Evolutionary conservation across 2,329 filamentous ascomycete species (phyloP), one percentile per base, ranked within the genome.

Genomic region (Aspergillus cejpii): DNA sequence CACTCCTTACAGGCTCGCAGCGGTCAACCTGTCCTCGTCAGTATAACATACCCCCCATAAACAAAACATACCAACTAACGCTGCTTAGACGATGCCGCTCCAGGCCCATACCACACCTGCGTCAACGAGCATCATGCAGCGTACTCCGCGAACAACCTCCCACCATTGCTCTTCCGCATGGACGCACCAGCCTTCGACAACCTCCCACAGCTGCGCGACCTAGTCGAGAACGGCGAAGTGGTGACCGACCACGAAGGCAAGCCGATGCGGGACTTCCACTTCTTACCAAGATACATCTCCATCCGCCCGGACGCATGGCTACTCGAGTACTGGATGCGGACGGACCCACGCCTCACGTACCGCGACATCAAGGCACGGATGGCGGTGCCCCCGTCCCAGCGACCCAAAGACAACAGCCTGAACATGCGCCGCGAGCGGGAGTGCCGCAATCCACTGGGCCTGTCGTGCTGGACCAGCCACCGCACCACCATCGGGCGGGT

Each of bases 321-420:
- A 1, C 43, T 64, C 28, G 61, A 63, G 41, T 62, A 51, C 45
- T 64, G 61, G 61, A 55, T 56, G 47, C 51, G 60, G 5, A 51
- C 55, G 2, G 61, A 63, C 34, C 33, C 41, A 2, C 54, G 60
- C 3, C 46, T 63, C 19, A 55, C 50, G 1, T 62, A 61, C 45
- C 37, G 48, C 14, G 61, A 64, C 37, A 59, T 64, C 38, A 56
- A 57, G 17, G 57, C 56, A 4, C 51, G 61, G 6, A 63, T 63
- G 61, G 41, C 44, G n/a, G 57, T 43, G 12, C 34, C 46, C 1
- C 15, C 24, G 6, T 28, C 34, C 2, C 20, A 51, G 7, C 47
- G 53, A 3, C 59, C 60, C 3, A 48, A 27, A 0, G 52, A 57
- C 20, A 63, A 61, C 29, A 45, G 48, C 14, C 41, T 64, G 6